Evolutionary conservation across 257 asterid species (phyloP).

Genomic region (Jacaranda mimosifolia): DNA sequence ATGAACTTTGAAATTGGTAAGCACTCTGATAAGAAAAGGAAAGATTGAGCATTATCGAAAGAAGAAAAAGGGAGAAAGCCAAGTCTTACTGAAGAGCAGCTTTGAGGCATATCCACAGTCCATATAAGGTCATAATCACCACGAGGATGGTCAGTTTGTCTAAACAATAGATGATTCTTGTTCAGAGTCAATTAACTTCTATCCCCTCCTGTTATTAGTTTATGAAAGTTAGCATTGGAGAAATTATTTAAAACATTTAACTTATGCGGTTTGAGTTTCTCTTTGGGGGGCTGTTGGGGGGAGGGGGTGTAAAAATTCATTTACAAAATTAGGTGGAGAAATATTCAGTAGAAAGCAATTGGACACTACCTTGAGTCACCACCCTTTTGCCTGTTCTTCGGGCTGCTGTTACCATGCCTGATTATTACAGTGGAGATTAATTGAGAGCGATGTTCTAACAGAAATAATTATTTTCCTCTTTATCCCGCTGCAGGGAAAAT

Average conservation of each 20-base stretch:
- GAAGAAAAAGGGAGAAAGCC: neutral
- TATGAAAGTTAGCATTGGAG: neutral
- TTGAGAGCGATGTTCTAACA: neutral
- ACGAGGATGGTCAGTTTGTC: neutral
- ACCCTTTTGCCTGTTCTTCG: slow-evolving; percentile 19
- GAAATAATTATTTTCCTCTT: neutral
- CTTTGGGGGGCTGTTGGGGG: neutral
- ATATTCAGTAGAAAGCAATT: slow-evolving; percentile 8
- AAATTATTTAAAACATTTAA: neutral
- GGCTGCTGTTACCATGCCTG: neutral
- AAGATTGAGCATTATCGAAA: neutral
- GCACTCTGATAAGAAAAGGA: slow-evolving; percentile 1
- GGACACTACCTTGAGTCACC: slow-evolving; percentile 7
- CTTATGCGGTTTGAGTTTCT: neutral
- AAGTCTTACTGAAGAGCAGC: neutral
- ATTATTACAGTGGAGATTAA: neutral
- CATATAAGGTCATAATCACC: neutral
- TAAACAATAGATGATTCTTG: slow-evolving; percentile 4
- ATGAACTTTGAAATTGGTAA: neutral
- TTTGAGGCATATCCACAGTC: neutral
- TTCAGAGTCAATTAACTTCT: neutral
- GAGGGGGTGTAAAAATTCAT: neutral
- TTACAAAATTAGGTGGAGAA: neutral
- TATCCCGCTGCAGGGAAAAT: neutral
- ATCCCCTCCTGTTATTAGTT: neutral